Conservation (phyloP, 169 alveolate genomes). For the Plasmodium billcollinsi region DNA sequence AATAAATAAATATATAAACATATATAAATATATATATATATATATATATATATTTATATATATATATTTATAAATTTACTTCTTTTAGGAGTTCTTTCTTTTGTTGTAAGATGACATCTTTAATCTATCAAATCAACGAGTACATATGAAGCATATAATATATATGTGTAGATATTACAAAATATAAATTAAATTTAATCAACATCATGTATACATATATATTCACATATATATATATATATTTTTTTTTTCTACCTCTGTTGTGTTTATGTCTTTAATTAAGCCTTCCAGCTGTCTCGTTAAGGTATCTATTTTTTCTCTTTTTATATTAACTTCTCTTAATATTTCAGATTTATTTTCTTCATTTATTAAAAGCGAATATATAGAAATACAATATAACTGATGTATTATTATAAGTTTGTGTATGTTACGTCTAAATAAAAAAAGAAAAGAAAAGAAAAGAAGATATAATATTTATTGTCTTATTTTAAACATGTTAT, state of each 20-base stretch:
- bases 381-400: slow-evolving; percentile 31
- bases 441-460: neutral
- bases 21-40: neutral
- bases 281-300: neutral
- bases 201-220: neutral
- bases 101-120: slow-evolving; percentile 11
- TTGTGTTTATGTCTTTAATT: neutral
- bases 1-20: neutral
- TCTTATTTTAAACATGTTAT: too few relatives aligned
- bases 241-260: slow-evolving; percentile 21
- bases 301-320: neutral
- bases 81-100: slow-evolving; percentile 13
- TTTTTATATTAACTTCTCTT: slow-evolving; percentile 2
- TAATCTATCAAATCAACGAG: neutral
- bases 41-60: neutral
- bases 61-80: slow-evolving; percentile 1
- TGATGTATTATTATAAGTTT: slow-evolving; percentile 40
- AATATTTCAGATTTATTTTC: slow-evolving; percentile 19
- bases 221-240: neutral
- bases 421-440: slow-evolving; percentile 23
- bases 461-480: too few relatives aligned
- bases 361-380: slow-evolving; percentile 62
- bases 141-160: neutral
- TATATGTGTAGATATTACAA: neutral
- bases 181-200: too few relatives aligned